phyloP scores from a whole-genome alignment of 768 basidiomycete genomes.

The Kwoniella bestiolae region DNA sequence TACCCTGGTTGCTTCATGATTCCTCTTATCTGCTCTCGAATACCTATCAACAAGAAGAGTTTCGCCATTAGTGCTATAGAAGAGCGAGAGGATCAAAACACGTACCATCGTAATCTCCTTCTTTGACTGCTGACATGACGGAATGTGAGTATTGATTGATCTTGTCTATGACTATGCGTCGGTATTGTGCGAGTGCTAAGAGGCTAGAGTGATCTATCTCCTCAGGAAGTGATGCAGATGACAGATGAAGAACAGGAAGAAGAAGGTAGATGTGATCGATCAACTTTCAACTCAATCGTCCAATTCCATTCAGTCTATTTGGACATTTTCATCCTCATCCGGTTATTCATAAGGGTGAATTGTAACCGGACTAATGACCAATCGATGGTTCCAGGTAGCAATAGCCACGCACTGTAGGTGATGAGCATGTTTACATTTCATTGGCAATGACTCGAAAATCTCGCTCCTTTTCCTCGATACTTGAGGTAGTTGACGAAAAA shows the following conservation, averaged over 20 bases:
- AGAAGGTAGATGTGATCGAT: not conserved
- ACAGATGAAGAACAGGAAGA: not conserved
- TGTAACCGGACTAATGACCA: no score
- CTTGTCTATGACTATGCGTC: not conserved
- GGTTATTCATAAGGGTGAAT: no score
- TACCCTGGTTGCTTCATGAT: conserved; percentile 56
- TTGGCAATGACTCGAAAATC: not conserved
- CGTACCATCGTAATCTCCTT: conserved; percentile 47
- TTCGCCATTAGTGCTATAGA: not conserved
- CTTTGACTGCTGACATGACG: conserved; percentile 44
- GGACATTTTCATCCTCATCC: no score
- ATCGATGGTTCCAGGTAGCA: no score
- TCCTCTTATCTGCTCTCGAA: conserved; percentile 51
- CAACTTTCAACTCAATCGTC: conserved; percentile 1
- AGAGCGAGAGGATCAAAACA: not conserved
- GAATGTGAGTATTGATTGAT: not conserved
- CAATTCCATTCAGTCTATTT: not conserved
- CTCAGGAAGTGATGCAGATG: no score
- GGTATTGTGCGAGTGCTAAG: not conserved
- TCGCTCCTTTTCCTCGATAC: not conserved
- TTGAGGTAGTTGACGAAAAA: not conserved
- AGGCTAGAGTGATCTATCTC: no score
- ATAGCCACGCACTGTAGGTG: not conserved
- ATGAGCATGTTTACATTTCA: not conserved
- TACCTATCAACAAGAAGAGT: conserved; percentile 31